Conservation (phyloP, 176 grass and related monocot genomes). For the Triticum turgidum region DNA sequence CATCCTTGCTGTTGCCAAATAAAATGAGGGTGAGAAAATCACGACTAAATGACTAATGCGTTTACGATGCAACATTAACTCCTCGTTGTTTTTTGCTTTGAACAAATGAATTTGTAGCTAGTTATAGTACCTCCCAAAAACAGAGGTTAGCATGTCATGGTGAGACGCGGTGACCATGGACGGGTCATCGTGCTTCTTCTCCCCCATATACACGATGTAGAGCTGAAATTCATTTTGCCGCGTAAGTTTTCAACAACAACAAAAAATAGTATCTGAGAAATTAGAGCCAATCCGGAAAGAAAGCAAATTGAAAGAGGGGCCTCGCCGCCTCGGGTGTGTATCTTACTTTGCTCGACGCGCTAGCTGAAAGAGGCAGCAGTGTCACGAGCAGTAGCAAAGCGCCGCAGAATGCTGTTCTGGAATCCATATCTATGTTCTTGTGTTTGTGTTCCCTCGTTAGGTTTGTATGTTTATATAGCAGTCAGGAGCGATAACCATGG, state of each 20-base stretch:
- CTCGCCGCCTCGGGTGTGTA: no score
- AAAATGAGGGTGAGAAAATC: no score
- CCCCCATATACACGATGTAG: slow-evolving; percentile 19
- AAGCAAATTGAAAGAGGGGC: neutral
- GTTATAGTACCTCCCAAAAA: neutral
- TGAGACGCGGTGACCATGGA: neutral
- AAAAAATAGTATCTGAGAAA: neutral
- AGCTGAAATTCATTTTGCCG: slow-evolving; percentile 1
- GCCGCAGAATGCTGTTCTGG: neutral
- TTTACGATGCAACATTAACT: neutral
- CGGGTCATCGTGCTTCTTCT: slow-evolving; percentile 23
- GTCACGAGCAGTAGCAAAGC: neutral
- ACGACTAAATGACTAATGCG: neutral
- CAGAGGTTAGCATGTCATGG: neutral
- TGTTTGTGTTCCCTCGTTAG: neutral
- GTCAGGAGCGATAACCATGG: neutral
- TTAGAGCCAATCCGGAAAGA: neutral
- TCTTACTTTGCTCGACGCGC: slow-evolving; percentile 22
- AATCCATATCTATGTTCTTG: slow-evolving; percentile 13
- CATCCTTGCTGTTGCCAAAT: neutral
- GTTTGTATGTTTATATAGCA: neutral
- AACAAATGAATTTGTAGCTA: neutral
- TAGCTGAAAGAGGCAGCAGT: neutral
- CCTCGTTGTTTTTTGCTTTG: no score
- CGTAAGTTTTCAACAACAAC: neutral